Evolutionary conservation across 306 rosid species (phyloP), one percentile per base, ranked within the genome.

Genomic region (Quercus mongolica): DNA sequence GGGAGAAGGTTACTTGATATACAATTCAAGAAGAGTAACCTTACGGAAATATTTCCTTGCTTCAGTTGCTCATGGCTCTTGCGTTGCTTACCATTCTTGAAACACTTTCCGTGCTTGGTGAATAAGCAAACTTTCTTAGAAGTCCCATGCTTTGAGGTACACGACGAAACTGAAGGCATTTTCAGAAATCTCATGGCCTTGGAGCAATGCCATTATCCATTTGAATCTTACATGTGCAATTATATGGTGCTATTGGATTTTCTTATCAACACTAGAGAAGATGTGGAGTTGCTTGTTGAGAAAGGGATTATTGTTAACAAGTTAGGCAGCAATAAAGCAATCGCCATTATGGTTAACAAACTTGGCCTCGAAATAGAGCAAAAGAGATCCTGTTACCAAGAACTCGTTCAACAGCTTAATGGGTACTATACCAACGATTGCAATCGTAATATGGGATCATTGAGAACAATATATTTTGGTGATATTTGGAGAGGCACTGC

Each of bases 181-280:
- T 33, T 87, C 0, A 68, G 91, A 73, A 91, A 91, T 62, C 79
- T 91, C 3, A 87, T 89, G 75, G 92, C 92, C 2, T 55, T 88
- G 15, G 92, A 89, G 79, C 91, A 84, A 63, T 89, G 92, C 30
- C 83, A 85, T 44, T 87, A 87, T 25, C 88, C 90, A 0, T 21
- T 59, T 0, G 19, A 81, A 0, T 76, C 89, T 21, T 79, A 87
- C 11, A 71, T 91, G 11, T 89, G 88, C 79, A 83, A 83, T 38
- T 86, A 88, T 31, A 76, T 88, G 1, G 58, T 80, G 10, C 73
- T 89, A 1, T 10, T 89, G 38, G 88, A 87, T 21, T 73, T 84
- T 11, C 87, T 88, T 0, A 88, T 90, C 4, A 76, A 90, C 80
- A 85, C 82, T 0, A 59, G 35, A 25, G 73, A 56, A 5, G 94